Base-by-base conservation (phyloP, 1,284 basidiomycete genomes). In the Ustilago cynodontis region DNA sequence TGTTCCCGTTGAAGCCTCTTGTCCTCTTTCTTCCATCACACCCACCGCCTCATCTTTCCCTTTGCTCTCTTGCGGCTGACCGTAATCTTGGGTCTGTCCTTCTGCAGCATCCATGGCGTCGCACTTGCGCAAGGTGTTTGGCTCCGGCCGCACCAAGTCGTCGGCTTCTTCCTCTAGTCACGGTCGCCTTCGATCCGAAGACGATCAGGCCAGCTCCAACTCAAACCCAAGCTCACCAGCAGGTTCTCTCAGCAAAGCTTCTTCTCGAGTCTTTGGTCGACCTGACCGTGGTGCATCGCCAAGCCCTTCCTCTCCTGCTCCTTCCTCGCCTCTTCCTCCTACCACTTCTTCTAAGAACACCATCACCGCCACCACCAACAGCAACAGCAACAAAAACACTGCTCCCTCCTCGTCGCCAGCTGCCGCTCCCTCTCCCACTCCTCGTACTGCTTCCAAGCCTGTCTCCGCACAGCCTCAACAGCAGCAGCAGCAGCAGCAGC, bases 121-220 rank as follows among this genome's bases (percentile, higher is more conserved):
- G 49, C 67, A 67, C 28, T 57, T 77, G 35, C 70, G 71, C 29
- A 73, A 77, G 71, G 75, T 77, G 56, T 77, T 77, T 66, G 75
- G 75, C 71, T 77, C 71, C 4, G 41, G 67, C 65, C 75, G 75
- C 64, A 62, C 75, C 28, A 77, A 77, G 65, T 71, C 74, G 49
- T 66, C 66, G 41, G 63, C 63, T 50, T 74, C 72, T 3, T 41
- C 54, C 26, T 61, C 75, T 5, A 59, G 53, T 28, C 70, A 72
- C 49, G 60, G 63, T 45, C 63, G 64, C 26, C 45, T 51, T 29
- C 63, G 58, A 58, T 69, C 71, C 50, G 71, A 70, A 59, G 67
- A 59, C 20, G 64, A 66, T 24, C 63, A 69, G 63, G 14, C 63
- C 22, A 67, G 22, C 51, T 58, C 60, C 50, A 64, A 47, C 51